Evolutionary conservation across 2,329 filamentous ascomycete species (phyloP).

Genomic region (Ascosphaera aggregata): DNA sequence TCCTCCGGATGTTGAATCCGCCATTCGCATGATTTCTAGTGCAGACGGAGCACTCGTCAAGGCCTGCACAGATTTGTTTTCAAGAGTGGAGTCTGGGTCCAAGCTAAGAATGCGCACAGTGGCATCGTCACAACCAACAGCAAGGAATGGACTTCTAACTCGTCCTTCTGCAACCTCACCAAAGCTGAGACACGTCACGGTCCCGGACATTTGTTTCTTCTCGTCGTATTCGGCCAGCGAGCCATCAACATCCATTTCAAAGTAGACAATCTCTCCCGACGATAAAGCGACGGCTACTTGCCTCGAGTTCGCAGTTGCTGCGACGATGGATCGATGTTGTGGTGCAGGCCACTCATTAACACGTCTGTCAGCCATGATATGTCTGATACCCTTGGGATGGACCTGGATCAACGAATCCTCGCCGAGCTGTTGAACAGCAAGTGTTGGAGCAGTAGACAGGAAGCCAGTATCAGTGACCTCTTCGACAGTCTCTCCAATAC

Average conservation of each 20-base stretch:
- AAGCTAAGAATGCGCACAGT: constrained; percentile 84
- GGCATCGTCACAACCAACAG: constrained; percentile 90
- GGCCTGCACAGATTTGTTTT: constrained; percentile 86
- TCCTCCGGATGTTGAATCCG: constrained; percentile 73
- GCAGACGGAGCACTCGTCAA: constrained; percentile 75
- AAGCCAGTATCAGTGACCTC: constrained; percentile 91
- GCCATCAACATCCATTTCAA: constrained; percentile 87
- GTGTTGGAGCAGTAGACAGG: constrained; percentile 62
- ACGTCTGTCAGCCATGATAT: constrained; percentile 52
- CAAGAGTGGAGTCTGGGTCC: constrained; percentile 71
- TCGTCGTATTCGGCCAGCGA: constrained; percentile 86
- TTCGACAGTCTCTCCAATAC: constrained; percentile 90
- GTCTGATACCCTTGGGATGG: constrained; percentile 85
- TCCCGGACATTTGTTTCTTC: constrained; percentile 83
- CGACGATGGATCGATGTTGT: constrained; percentile 83
- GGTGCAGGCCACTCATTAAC: constrained; percentile 89
- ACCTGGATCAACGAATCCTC: constrained; percentile 86
- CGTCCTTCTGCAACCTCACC: constrained; percentile 82
- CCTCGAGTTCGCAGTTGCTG: constrained; percentile 75
- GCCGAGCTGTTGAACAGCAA: constrained; percentile 83
- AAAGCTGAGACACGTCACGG: constrained; percentile 82
- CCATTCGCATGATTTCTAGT: constrained; percentile 83
- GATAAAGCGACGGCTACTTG: constrained; percentile 88
- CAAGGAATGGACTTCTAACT: constrained; percentile 72
- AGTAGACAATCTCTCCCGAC: constrained; percentile 92